phyloP scores from a whole-genome alignment of 306 rosid species.

The Pterocarpus macrocarpus region DNA sequence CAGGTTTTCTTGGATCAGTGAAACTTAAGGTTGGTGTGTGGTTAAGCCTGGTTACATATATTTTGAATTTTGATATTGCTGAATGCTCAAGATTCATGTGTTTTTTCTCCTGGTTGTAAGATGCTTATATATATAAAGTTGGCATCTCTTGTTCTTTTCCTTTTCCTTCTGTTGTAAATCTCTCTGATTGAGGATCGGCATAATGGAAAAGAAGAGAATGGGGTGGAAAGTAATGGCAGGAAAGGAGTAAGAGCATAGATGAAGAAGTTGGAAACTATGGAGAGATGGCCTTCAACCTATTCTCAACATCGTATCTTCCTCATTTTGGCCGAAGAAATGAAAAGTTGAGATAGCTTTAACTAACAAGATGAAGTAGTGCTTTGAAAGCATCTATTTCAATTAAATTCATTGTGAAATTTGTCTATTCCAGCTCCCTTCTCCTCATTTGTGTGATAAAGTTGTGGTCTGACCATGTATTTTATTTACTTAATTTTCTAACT shows the following conservation, averaged over 20 bases:
- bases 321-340: background rate
- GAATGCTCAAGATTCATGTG: slow-evolving; percentile 9
- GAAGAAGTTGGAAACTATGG: slow-evolving; percentile 12
- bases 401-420: background rate
- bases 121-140: background rate
- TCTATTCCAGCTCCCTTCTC: slow-evolving; percentile 31
- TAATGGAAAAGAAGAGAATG: background rate
- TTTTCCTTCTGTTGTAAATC: slow-evolving; percentile 17
- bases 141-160: slow-evolving; percentile 19
- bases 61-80: slow-evolving; percentile 12
- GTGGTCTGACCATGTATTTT: slow-evolving; percentile 7
- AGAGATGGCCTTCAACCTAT: background rate
- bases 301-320: background rate
- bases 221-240: slow-evolving; percentile 15
- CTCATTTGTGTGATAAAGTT: slow-evolving; percentile 16
- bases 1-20: slow-evolving; percentile 98
- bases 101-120: slow-evolving; percentile 22
- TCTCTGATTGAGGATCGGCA: slow-evolving; percentile 19
- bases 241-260: slow-evolving; percentile 21
- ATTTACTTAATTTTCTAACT: slow-evolving; percentile 3
- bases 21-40: slow-evolving; percentile 84
- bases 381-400: slow-evolving; percentile 34
- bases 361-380: slow-evolving; percentile 1
- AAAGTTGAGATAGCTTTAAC: slow-evolving; percentile 23
- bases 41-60: slow-evolving; percentile 12